Percentiles rank a stretch among this genome's conserved stretches.
These are phyloP conservation scores for Fusarium kyushuense DNA, from an alignment of 2,329 filamentous ascomycete species.

Conservation along the genomic window DNA sequence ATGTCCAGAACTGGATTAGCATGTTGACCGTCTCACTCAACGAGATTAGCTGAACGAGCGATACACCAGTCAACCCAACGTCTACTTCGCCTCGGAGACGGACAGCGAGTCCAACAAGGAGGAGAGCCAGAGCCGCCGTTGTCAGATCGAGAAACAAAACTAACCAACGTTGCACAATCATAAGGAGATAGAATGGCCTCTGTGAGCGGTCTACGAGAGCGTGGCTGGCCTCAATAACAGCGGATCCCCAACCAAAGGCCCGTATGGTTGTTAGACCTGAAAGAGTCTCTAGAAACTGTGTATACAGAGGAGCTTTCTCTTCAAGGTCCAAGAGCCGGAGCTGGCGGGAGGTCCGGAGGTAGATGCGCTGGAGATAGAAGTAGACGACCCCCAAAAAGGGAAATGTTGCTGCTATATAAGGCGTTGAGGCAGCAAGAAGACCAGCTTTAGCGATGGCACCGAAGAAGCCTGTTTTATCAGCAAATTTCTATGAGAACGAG, in stretches of 20 bases:
- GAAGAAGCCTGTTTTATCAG: constrained; percentile 50
- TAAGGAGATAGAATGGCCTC: constrained; percentile 68
- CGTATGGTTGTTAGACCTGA: constrained; percentile 63
- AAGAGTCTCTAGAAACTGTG: constrained; percentile 60
- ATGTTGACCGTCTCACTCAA: constrained; percentile 53
- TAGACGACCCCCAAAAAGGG: constrained; percentile 57
- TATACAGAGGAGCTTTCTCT: constrained; percentile 56
- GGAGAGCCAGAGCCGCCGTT: constrained; percentile 60
- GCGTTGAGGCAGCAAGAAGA: constrained; percentile 43
- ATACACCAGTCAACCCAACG: constrained; percentile 51
- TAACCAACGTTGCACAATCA: constrained; percentile 69
- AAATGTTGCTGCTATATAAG: constrained; percentile 56
- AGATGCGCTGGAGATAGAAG: constrained; percentile 58
- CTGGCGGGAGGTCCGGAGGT: constrained; percentile 59
- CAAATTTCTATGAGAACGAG: neutral
- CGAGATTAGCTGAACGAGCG: constrained; percentile 50
- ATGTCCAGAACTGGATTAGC: constrained; percentile 55
- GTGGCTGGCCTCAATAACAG: constrained; percentile 58
- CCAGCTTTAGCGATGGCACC: constrained; percentile 44
- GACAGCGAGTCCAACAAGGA: constrained; percentile 62
- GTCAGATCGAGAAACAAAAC: constrained; percentile 63
- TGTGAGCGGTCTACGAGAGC: constrained; percentile 65
- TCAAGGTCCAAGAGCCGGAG: constrained; percentile 58
- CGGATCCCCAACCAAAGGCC: constrained; percentile 63
- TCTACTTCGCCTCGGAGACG: constrained; percentile 45